Evolutionary conservation across 106 monocot genomes (phyloP), one percentile per base, ranked within the genome.

Genomic region (Dendrobium chrysotoxum): DNA sequence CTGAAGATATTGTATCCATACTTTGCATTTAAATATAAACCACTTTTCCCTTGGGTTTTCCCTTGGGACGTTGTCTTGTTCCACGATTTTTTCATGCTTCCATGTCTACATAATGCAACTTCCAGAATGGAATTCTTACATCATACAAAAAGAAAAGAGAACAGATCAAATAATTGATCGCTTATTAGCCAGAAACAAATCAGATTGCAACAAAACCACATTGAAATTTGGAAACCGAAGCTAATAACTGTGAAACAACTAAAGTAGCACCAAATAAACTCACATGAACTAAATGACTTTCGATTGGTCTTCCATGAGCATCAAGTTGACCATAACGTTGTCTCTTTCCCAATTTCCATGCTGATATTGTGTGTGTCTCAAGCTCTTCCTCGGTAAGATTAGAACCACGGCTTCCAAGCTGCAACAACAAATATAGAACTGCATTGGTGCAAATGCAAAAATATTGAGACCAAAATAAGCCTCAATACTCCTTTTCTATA

Each of bases 381-480:
- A 95, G 98, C 77, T 99, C 95, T 81, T 99, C 98, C 76, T 99
- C 92, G 72, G 97, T 94, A 35, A 98, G 85, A 82, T 89, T 99
- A 53, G 98, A 93, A n/a, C 91, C 92, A 87, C 93, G 92, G 74
- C 76, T 93, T 61, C 92, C 93, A 68, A 99, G 92, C 98, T 99
- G 91, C 85, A 88, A 77, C 26, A 42, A 74, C 41, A 74, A 41
- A 40, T 20, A 74, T 74, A 41, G 41, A 74, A 41, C 41, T 42
- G 39, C 4, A 41, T 74, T 74, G 28, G 20, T 40, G 74, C n/a
- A 42, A 2, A 74, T 40, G 71, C 38, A 71, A 12, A 71, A 38
- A 71, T 4, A 31, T 71, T 31, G 35, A 71, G 21, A 31, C 38
- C 71, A 35, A 15, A 38, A 71, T 16, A 31, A 71, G 38, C 17